Base-by-base conservation (phyloP, 108 stramenopile species). In the Pelagomonas calceolata region DNA sequence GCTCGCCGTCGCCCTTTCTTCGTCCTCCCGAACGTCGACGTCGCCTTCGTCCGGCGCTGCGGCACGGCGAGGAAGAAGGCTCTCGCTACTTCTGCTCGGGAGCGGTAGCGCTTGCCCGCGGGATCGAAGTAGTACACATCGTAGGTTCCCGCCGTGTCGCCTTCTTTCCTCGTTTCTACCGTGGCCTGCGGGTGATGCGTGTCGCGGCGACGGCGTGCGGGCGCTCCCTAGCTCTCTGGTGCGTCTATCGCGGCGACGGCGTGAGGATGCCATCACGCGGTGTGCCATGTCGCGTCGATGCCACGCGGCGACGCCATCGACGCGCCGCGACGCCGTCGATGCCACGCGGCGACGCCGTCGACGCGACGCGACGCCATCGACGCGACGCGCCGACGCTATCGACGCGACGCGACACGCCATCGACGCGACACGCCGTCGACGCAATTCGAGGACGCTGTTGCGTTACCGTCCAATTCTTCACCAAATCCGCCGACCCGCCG, bases 111-210 rank as follows among this genome's bases (percentile, higher is more conserved):
- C n/a, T 32, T 30, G n/a, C 46, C 46, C 30, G 17, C 30, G 30
- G 30, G 31, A 32, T n/a, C n/a, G 45, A 69, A 69, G 30, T 69
- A 69, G 44, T 69, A 69, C 43, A 69, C 46, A 46, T 69, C 69
- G 7, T 35, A 51, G 45, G 44, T 46, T 0, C 69, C 69, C 44
- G 43, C 44, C 44, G 69, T 69, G 18, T 46, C 33, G 69, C 69
- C 69, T 12, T 45, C 45, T 30, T 69, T 69, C 46, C 69, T 45
- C 44, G 18, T 32, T 30, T 69, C 69, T 29, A 69, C 37, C 46
- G 69, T 69, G 26, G 46, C 68, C 37, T n/a, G n/a, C n/a, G n/a
- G 35, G 37, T 36, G 35, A 68, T 14, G 35, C 67, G 33, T 26
- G 35, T 10, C 35, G 67, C 35, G 17, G 26, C n/a, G 30, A 31